Evolutionary conservation across 139 green algal genomes (phyloP).

Genomic region (Zygnema circumcarinatum): DNA sequence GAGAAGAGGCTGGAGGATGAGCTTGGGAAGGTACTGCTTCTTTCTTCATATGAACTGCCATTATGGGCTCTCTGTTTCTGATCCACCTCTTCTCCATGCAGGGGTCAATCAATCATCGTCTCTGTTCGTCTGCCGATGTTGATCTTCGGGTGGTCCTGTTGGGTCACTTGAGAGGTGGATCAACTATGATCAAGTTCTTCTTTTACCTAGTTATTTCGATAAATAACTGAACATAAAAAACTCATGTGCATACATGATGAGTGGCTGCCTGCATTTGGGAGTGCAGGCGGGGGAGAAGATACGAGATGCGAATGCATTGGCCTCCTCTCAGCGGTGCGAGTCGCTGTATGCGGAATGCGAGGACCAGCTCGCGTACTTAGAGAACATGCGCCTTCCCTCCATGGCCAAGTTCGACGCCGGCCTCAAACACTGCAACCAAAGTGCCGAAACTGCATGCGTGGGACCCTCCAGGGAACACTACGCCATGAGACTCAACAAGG

Average conservation of each 20-base stretch:
- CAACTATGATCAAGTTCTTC: no score
- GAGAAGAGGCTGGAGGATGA: neutral
- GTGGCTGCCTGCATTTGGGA: no score
- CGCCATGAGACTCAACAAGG: conserved; percentile 25
- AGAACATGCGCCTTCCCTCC: conserved; percentile 54
- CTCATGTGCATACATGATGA: no score
- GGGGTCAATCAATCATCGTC: no score
- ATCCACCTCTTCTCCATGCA: no score
- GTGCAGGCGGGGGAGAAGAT: conserved; percentile 35
- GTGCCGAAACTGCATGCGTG: neutral
- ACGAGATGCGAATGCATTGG: conserved; percentile 41
- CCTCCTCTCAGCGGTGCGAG: conserved; percentile 47
- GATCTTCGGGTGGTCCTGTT: no score
- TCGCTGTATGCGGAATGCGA: conserved; percentile 28
- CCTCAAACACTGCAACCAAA: conserved; percentile 40
- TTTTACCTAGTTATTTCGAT: no score
- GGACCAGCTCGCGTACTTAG: conserved; percentile 32
- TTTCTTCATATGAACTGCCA: no score
- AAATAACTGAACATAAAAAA: no score
- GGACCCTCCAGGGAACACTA: conserved; percentile 37
- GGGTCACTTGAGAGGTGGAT: no score
- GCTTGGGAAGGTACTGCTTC: conserved; percentile 28
- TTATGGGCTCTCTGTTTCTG: no score
- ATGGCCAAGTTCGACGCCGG: conserved; percentile 49
- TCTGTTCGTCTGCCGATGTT: no score